Conservation (phyloP, 2,329 filamentous ascomycete species). For the Aspergillus calidoustus region DNA sequence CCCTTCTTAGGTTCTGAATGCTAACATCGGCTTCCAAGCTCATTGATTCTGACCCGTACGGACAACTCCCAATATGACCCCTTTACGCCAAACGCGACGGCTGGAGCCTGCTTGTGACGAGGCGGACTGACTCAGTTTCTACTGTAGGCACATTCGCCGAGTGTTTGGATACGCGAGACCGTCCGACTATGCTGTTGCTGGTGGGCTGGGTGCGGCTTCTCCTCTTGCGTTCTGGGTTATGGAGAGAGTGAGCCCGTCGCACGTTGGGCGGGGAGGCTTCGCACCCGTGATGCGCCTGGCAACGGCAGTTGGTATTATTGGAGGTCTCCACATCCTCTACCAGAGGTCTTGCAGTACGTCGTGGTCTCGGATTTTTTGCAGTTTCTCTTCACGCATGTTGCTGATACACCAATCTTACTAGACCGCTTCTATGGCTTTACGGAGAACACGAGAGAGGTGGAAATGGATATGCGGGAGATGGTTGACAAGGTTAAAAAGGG, state of each 20-base stretch:
- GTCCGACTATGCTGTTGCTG: conserved; percentile 78
- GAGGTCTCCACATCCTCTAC: conserved; percentile 85
- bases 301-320: conserved; percentile 71
- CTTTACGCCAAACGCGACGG: not conserved
- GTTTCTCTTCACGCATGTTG: not conserved
- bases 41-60: conserved; percentile 98
- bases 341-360: conserved; percentile 79
- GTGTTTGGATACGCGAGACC: conserved; percentile 85
- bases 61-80: conserved; percentile 13
- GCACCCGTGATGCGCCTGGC: conserved; percentile 80
- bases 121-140: conserved; percentile 34
- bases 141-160: conserved; percentile 79
- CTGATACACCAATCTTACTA: conserved; percentile 44
- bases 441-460: conserved; percentile 88
- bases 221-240: conserved; percentile 76
- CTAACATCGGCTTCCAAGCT: conserved; percentile 64
- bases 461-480: conserved; percentile 99
- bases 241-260: conserved; percentile 84
- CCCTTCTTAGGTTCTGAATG: conserved; percentile 13
- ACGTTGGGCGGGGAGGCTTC: conserved; percentile 82
- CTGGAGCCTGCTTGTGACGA: not conserved
- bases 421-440: conserved; percentile 95
- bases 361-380: not conserved
- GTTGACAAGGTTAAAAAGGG: conserved; percentile 93
- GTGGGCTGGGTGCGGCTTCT: conserved; percentile 69